Base-by-base conservation (phyloP, 2,329 filamentous ascomycete genomes). In the Atkinsonella texensis region DNA sequence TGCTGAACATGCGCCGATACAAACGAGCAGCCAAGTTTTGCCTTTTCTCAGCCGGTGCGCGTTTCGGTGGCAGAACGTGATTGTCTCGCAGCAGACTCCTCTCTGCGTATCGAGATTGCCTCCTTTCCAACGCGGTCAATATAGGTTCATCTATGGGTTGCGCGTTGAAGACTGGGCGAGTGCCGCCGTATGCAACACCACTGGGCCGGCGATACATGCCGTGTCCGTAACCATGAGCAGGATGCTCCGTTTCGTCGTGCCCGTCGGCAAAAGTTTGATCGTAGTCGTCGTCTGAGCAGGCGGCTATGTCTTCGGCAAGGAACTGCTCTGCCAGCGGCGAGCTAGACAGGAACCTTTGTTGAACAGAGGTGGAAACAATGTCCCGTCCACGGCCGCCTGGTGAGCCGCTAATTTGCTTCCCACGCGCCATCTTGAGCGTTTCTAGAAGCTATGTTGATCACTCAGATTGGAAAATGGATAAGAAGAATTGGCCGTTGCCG, bases 151-250 rank as follows among this genome's bases (percentile, higher is more conserved):
- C 70, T 13, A 69, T 53, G 10, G 63, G 63, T 46, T 74, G 72
- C 4, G 81, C 80, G 28, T 87, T 77, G 53, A 94, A 74, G 4
- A 84, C 79, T 3, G 85, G 83, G 50, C 88, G 76, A 1, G 81
- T 77, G 23, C 84, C 83, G 12, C 84, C 85, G 54, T 80, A 87
- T 32, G 84, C 83, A 43, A 93, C 83, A 62, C 84, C 85, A 58
- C 82, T 86, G 1, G 89, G 87, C 45, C 89, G 79, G 51, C 86
- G 81, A 69, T 93, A 95, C 59, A 74, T 75, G 62, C 67, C 71
- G 51, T 70, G 75, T 62, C 67, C 71, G 51, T 70, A 75, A n/a
- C 68, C 68, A 17, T 63, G 61, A 11, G 28, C 5, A 28, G 69
- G 69, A 44, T 72, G 62, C 48, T 71, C 63, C 49, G 63, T 57